phyloP scores from a whole-genome alignment of 2,329 filamentous ascomycete genomes.

The Lomentospora prolificans region DNA sequence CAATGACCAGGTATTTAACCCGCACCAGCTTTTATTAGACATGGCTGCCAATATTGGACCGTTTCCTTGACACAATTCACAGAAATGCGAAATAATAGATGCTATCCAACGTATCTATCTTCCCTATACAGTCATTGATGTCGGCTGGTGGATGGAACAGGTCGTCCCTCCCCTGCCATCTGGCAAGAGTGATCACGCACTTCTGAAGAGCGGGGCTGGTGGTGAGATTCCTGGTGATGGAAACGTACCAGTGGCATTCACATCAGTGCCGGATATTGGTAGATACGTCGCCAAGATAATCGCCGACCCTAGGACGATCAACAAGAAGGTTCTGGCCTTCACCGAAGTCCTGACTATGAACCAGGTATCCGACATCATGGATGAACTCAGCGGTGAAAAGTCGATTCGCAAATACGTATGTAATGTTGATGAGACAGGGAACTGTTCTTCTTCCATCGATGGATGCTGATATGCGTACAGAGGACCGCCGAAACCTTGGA shows the following conservation, averaged over 20 bases:
- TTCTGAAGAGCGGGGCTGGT: neutral
- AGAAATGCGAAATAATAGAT: conserved; percentile 41
- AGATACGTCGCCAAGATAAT: conserved; percentile 41
- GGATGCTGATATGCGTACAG: neutral
- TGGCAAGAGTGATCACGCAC: conserved; percentile 20
- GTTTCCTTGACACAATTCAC: neutral
- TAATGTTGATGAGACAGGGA: too few species aligned
- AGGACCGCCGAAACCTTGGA: neutral
- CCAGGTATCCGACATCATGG: conserved; percentile 34
- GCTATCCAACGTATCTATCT: conserved; percentile 36
- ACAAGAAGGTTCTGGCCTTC: conserved; percentile 39
- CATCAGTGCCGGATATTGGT: conserved; percentile 43
- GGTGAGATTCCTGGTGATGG: conserved; percentile 32
- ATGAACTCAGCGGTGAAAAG: conserved; percentile 38
- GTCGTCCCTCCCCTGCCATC: conserved; percentile 20
- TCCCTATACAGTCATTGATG: conserved; percentile 47
- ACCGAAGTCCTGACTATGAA: conserved; percentile 35
- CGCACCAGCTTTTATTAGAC: neutral
- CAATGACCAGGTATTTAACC: conserved; percentile 14
- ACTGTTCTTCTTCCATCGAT: too few species aligned
- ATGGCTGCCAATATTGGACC: neutral
- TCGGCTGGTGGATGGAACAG: conserved; percentile 48
- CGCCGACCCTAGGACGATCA: conserved; percentile 40
- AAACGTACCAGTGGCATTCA: conserved; percentile 31
- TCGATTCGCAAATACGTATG: conserved; percentile 17